Conservation (phyloP, 108 stramenopile species). For the Cyclotella baltica region DNA sequence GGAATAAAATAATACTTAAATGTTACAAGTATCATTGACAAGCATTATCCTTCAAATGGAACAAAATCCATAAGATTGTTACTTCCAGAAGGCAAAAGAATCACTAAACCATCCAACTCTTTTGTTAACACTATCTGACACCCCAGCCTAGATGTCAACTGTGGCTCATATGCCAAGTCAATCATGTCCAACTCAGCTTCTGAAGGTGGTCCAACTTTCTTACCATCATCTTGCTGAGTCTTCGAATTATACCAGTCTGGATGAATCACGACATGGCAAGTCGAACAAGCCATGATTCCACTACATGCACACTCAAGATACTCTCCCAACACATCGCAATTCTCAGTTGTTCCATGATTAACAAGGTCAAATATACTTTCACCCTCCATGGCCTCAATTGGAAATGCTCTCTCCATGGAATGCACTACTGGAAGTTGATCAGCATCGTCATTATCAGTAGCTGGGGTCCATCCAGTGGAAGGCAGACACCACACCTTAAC, state of each 20-base stretch:
- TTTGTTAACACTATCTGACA: constrained; percentile 68
- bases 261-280: constrained; percentile 78
- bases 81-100: constrained; percentile 60
- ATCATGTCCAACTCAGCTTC: constrained; percentile 80
- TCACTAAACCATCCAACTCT: constrained; percentile 62
- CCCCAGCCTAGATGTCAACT: constrained; percentile 66
- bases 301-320: constrained; percentile 83
- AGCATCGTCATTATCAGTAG: constrained; percentile 33
- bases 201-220: constrained; percentile 53
- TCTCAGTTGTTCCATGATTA: constrained; percentile 58
- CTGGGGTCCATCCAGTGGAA: constrained; percentile 56
- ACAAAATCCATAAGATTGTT: constrained; percentile 79
- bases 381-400: constrained; percentile 51
- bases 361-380: constrained; percentile 61
- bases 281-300: constrained; percentile 82
- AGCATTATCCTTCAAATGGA: constrained; percentile 56
- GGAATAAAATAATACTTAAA: not conserved
- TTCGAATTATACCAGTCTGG: constrained; percentile 59
- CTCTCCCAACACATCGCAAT: constrained; percentile 57
- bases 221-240: not conserved
- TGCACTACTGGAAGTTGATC: constrained; percentile 32
- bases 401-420: constrained; percentile 56
- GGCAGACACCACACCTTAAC: constrained; percentile 59
- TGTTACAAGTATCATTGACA: not conserved
- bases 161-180: constrained; percentile 69